phyloP scores from a whole-genome alignment of 2,329 filamentous ascomycete genomes.

The Westerdykella aurantiaca region DNA sequence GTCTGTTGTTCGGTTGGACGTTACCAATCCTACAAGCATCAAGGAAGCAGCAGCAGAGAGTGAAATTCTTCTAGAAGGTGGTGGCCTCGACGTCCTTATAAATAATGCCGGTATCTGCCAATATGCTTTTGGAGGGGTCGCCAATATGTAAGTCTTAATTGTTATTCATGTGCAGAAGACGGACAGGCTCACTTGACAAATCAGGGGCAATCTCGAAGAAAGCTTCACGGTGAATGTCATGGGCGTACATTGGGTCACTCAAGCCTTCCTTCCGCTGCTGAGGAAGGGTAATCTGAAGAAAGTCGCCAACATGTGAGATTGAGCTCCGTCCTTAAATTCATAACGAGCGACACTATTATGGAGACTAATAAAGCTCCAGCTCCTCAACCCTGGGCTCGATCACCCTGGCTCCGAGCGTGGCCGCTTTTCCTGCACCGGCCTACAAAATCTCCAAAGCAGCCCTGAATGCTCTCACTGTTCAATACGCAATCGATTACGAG shows the following conservation, averaged over 20 bases:
- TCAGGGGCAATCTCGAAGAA: background rate
- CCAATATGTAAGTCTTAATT: slow-evolving; percentile 7
- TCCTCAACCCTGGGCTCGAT: slow-evolving; percentile 43
- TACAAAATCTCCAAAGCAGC: slow-evolving; percentile 47
- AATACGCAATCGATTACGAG: slow-evolving; percentile 36
- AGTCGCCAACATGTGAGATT: too few species aligned
- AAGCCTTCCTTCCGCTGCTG: slow-evolving; percentile 1
- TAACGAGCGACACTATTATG: too few species aligned
- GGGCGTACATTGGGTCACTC: background rate
- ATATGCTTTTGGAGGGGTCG: slow-evolving; percentile 1
- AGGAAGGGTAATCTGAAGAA: background rate
- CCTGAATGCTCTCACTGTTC: slow-evolving; percentile 45
- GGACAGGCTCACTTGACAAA: too few species aligned
- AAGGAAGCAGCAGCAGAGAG: slow-evolving; percentile 26
- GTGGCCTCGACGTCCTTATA: slow-evolving; percentile 40
- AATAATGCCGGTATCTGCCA: slow-evolving; percentile 42
- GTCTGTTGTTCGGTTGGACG: slow-evolving; percentile 27
- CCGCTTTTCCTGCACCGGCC: slow-evolving; percentile 23
- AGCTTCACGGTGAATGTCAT: background rate
- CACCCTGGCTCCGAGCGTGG: slow-evolving; percentile 15
- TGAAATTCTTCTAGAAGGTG: slow-evolving; percentile 20
- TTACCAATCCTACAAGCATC: slow-evolving; percentile 22
- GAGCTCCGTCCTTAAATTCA: too few species aligned
- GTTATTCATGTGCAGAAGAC: too few species aligned
- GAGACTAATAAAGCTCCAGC: slow-evolving; percentile 1